Evolutionary conservation across 192 early-diverging fungal species (phyloP), one percentile per base, ranked within the genome.

Genomic region (Backusella circina): DNA sequence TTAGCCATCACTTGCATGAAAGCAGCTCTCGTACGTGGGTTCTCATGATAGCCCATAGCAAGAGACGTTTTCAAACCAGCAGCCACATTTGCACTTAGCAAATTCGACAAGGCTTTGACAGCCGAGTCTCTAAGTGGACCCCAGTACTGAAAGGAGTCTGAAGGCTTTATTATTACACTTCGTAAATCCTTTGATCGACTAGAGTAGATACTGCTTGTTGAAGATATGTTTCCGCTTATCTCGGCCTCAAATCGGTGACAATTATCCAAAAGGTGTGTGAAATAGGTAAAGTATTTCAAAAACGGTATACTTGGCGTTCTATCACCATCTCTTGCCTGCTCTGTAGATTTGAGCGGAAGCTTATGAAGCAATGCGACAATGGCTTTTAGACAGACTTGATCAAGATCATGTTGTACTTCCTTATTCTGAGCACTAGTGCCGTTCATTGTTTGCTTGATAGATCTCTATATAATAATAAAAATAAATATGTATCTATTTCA

Each of bases 1-100:
- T 93, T 91, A 32, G 92, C 91, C 65, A 96, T 83, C 57, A 96
- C 93, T 37, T 92, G 86, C 57, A 93, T 91, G 66, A 95, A 96
- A 54, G 93, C 84, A 3, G 89, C 85, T 26, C 94, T 88, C 38
- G 89, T 91, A 74, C 88, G 89, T 23, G 84, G 81, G 79, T 95
- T 93, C 78, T 92, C 92, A 79, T 95, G 89, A 74, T 94, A 95
- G 9, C 86, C 89, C 79, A 92, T 88, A 0, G 91, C 82, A 33
- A 96, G 78, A 41, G 92, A 91, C 79, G 87, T 90, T 79, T 91
- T 88, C 47, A 96, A 80, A 13, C 92, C 94, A 64, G 91, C 86
- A 51, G 94, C 94, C 47, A 95, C 81, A 84, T 96, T 96, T 7
- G 91, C 90, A 18, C 88, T 85, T 6, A 96, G 82, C 72, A 96